These are phyloP conservation scores for Hymenoscyphus salicellus DNA, from an alignment of 2,329 filamentous ascomycete species.

Conservation along the genomic window DNA sequence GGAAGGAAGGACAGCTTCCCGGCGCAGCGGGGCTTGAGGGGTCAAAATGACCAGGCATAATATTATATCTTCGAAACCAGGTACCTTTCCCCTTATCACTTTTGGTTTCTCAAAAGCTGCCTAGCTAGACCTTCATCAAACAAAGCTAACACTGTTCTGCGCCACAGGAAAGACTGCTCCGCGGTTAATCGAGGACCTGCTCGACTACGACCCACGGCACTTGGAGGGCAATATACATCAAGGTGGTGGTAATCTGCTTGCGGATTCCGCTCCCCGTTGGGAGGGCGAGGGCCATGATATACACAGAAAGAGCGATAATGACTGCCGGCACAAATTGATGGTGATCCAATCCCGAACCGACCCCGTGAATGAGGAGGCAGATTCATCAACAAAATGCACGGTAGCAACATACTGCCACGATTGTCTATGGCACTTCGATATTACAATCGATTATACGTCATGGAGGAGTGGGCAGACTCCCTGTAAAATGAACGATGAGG, in stretches of 20 bases:
- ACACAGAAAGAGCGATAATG: constrained; percentile 36
- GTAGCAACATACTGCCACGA: constrained; percentile 58
- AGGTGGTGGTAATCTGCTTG: constrained; percentile 47
- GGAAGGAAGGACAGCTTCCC: not conserved
- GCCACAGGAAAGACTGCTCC: constrained; percentile 49
- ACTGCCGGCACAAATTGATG: constrained; percentile 59
- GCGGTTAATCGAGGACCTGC: constrained; percentile 45
- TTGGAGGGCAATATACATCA: constrained; percentile 12
- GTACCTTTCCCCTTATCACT: constrained; percentile 5
- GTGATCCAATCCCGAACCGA: constrained; percentile 55
- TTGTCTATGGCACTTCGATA: constrained; percentile 61
- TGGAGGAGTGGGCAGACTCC: constrained; percentile 33
- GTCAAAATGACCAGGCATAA: constrained; percentile 2
- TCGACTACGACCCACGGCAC: constrained; percentile 43
- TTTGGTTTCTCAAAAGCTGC: not conserved
- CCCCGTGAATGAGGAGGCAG: constrained; percentile 40
- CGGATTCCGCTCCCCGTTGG: constrained; percentile 54
- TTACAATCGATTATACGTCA: constrained; percentile 52
- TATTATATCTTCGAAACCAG: constrained; percentile 2
- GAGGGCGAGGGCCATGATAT: constrained; percentile 28
- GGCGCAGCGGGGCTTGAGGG: constrained; percentile 1
- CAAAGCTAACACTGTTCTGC: constrained; percentile 17
- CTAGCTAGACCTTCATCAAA: not conserved
- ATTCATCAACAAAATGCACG: constrained; percentile 46
- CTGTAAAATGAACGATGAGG: constrained; percentile 38